Evolutionary conservation across 208 protist species (phyloP), one percentile per base, ranked within the genome.

Genomic region (Acanthamoeba rhysodes): DNA sequence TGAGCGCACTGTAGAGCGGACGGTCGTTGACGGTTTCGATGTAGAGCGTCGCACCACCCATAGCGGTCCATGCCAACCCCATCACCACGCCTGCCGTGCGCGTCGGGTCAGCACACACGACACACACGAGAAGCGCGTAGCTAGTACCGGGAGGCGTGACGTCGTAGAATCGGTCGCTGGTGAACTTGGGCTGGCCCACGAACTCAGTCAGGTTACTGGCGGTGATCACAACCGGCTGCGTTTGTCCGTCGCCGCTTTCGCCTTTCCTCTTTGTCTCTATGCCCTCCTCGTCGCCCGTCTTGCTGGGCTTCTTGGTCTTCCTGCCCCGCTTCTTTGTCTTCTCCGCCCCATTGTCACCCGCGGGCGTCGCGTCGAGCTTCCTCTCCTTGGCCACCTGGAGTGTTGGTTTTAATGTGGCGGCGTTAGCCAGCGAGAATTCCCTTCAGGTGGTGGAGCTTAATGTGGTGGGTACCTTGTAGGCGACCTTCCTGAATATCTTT

Each of bases 41-140:
- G 74, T 97, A 97, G n/a, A 97, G 93, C n/a, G 95, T 96, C 0
- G 93, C 16, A 22, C 97, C 95, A 66, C 98, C 98, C 96, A 98
- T 97, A 22, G 90, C 34, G 0, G 98, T 98, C 96, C 96, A 99
- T 7, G 97, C 98, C 7, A 99, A 96, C 34, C 98, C 98, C 96
- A 98, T 98, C 8, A 98, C 97, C 18, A 99, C 98, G 64, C 98
- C 98, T 18, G 68, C 34, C 14, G 2, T 9, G 18, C 55, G 55
- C 55, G 18, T 59, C 18, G 55, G 41, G 41, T 45, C 41, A 45
- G 41, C 41, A n/a, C n/a, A n/a, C n/a, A n/a, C n/a, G n/a, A n/a
- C n/a, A n/a, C n/a, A n/a, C n/a, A n/a, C n/a, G n/a, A n/a, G n/a
- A n/a, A n/a, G n/a, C n/a, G n/a, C n/a, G n/a, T n/a, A n/a, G n/a